Evolutionary conservation across 2,329 filamentous ascomycete species (phyloP).

Genomic region (Fusarium guadeloupense): DNA sequence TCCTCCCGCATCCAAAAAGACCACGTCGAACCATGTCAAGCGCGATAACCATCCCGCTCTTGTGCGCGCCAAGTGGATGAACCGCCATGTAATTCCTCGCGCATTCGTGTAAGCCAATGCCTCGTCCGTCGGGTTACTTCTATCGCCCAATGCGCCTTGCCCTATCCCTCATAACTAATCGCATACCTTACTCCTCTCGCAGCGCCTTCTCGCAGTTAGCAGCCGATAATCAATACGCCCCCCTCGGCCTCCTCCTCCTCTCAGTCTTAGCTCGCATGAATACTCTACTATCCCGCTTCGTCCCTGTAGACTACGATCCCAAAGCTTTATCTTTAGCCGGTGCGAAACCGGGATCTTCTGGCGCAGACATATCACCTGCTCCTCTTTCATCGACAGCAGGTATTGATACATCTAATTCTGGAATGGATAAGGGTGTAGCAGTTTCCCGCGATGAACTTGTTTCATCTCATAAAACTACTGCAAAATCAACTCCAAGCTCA

Average conservation of each 20-base stretch:
- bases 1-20: slow-evolving; percentile 14
- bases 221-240: slow-evolving; percentile 76
- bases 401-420: not conserved
- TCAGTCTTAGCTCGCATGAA: slow-evolving; percentile 69
- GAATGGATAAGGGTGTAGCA: slow-evolving; percentile 42
- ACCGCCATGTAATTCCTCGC: slow-evolving; percentile 45
- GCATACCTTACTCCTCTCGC: not conserved
- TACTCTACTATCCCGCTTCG: slow-evolving; percentile 52
- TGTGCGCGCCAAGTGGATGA: slow-evolving; percentile 44
- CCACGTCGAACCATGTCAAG: slow-evolving; percentile 7
- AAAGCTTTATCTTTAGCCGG: not conserved
- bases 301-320: slow-evolving; percentile 33
- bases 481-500: not conserved
- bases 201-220: slow-evolving; percentile 75
- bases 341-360: not conserved
- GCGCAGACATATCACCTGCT: not conserved
- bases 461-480: slow-evolving; percentile 3
- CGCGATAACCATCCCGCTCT: slow-evolving; percentile 25
- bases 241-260: slow-evolving; percentile 75
- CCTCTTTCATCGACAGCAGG: not conserved
- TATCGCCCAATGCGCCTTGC: not conserved
- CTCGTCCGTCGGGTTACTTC: not conserved
- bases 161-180: slow-evolving; percentile 4
- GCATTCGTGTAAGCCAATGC: slow-evolving; percentile 50
- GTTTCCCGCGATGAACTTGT: slow-evolving; percentile 42